These are phyloP conservation scores for Dysphania ambrosioides DNA, from an alignment of 148 eudicot genomes.

Conservation along the genomic window DNA sequence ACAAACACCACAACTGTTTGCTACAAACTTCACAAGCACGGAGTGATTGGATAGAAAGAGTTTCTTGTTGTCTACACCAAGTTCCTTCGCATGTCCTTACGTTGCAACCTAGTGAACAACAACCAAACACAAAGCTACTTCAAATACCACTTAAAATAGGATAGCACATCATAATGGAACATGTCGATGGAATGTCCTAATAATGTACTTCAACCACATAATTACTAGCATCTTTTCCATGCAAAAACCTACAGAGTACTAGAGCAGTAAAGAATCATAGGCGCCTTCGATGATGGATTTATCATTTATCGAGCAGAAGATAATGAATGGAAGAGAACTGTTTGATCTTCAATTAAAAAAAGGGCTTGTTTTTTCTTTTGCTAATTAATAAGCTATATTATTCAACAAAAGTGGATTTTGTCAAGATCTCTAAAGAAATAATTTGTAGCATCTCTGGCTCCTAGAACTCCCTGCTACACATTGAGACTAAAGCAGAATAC, in stretches of 20 bases:
- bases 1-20: neutral
- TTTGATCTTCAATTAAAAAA: neutral
- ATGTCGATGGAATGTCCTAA: constrained; percentile 3
- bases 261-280: neutral
- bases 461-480: neutral
- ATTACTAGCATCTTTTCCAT: neutral
- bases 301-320: too few relatives aligned
- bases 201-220: neutral
- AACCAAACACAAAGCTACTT: neutral
- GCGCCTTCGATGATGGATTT: too few relatives aligned
- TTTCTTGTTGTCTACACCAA: neutral
- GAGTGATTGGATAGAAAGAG: neutral
- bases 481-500: neutral
- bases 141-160: neutral
- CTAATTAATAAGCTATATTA: neutral
- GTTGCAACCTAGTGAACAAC: constrained; percentile 7
- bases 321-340: neutral
- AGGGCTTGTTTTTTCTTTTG: neutral
- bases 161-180: neutral
- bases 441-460: neutral
- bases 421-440: neutral
- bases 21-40: too few relatives aligned
- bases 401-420: neutral
- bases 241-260: neutral
- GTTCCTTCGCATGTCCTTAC: neutral